These are phyloP conservation scores for Taphrina communis DNA, from an alignment of 1,139 yeast genomes.

Conservation along the genomic window DNA sequence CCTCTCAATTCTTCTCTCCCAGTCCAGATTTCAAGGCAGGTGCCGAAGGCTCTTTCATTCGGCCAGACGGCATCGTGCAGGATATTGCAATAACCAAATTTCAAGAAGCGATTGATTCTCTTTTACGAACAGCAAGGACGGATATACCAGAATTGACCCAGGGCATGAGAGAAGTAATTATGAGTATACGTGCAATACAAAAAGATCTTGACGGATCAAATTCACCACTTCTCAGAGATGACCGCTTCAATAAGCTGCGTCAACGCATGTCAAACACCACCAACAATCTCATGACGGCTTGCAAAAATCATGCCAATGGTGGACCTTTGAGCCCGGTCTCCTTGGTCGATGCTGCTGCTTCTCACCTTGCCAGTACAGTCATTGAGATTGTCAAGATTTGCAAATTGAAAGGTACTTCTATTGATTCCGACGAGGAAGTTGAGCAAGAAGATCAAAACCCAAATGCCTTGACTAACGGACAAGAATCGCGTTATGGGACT, in stretches of 20 bases:
- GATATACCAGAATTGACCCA: not conserved
- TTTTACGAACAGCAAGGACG: slow-evolving; percentile 42
- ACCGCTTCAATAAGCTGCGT: slow-evolving; percentile 45
- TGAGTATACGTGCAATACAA: slow-evolving; percentile 22
- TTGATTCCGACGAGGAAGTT: slow-evolving; percentile 1
- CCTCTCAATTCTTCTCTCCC: slow-evolving; percentile 37
- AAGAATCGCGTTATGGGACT: not conserved
- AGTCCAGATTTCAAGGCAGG: slow-evolving; percentile 17
- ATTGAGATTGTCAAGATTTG: slow-evolving; percentile 70
- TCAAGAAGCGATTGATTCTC: slow-evolving; percentile 45
- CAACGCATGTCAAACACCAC: slow-evolving; percentile 63
- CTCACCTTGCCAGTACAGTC: slow-evolving; percentile 74
- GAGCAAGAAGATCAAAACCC: not conserved
- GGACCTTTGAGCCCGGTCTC: slow-evolving; percentile 70
- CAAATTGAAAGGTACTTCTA: slow-evolving; percentile 53
- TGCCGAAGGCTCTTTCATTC: slow-evolving; percentile 3
- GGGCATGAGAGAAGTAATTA: slow-evolving; percentile 20
- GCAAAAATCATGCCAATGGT: slow-evolving; percentile 75
- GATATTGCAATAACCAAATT: slow-evolving; percentile 24
- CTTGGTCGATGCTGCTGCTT: slow-evolving; percentile 75
- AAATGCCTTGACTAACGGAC: not conserved
- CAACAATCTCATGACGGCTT: slow-evolving; percentile 75
- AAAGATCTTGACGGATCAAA: slow-evolving; percentile 4
- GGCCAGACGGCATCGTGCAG: slow-evolving; percentile 20
- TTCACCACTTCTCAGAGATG: slow-evolving; percentile 7